Evolutionary conservation across 768 basidiomycete genomes (phyloP).

Genomic region (Boletus pseudo-olivaceus): DNA sequence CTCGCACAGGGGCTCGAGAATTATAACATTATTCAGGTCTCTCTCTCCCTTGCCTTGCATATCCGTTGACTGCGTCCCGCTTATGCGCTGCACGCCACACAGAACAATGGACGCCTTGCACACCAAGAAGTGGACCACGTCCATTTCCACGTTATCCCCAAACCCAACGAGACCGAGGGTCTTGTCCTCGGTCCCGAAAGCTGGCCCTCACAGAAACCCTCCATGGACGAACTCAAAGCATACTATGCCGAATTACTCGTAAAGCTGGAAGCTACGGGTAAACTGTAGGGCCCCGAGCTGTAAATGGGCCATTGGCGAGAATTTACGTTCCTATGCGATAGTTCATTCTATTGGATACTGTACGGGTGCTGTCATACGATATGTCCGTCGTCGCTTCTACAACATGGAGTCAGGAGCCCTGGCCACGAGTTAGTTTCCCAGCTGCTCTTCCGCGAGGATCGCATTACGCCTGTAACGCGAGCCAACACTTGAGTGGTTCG

Average conservation of each 20-base stretch:
- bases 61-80: background rate
- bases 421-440: too few species aligned
- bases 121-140: constrained; percentile 80
- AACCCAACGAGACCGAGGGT: constrained; percentile 69
- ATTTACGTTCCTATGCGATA: background rate
- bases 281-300: constrained; percentile 10
- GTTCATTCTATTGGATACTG: too few species aligned
- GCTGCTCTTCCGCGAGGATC: too few species aligned
- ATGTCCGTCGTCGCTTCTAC: too few species aligned
- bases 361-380: background rate
- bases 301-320: background rate
- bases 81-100: background rate
- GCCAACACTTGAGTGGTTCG: too few species aligned
- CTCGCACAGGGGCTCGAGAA: constrained; percentile 67
- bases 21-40: constrained; percentile 82
- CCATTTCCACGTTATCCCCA: constrained; percentile 94
- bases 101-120: constrained; percentile 70
- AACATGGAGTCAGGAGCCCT: too few species aligned
- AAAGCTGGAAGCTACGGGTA: constrained; percentile 17
- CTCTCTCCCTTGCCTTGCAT: background rate
- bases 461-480: too few species aligned
- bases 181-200: constrained; percentile 52
- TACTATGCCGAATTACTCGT: constrained; percentile 17
- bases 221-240: constrained; percentile 22
- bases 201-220: constrained; percentile 47